A percentile compares a stretch with the other conserved stretches of the same genome.
These are phyloP conservation scores for Epichloe elymi DNA, from an alignment of 2,329 filamentous ascomycete genomes.

Conservation along the genomic window DNA sequence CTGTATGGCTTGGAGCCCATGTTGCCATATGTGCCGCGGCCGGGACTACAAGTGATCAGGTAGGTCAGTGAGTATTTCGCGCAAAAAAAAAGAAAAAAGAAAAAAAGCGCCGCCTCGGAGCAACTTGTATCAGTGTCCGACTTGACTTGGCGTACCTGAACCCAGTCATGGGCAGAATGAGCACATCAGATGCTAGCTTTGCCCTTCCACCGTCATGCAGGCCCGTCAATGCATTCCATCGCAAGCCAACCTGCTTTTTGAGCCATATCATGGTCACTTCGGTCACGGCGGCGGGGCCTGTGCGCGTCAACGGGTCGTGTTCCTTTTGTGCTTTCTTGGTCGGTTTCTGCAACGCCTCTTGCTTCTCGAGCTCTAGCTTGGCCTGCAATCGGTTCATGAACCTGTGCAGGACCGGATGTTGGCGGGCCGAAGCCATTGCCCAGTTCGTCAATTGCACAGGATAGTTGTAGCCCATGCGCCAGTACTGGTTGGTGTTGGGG, in stretches of 20 bases:
- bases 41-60: conserved; percentile 6
- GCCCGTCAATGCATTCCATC: conserved; percentile 13
- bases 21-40: conserved; percentile 12
- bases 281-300: conserved; percentile 14
- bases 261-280: conserved; percentile 11
- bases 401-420: conserved; percentile 10
- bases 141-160: conserved; percentile 10
- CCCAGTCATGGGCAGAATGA: conserved; percentile 13
- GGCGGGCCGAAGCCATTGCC: conserved; percentile 12
- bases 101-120: too few species aligned
- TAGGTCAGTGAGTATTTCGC: neutral
- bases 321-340: neutral
- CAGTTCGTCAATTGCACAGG: conserved; percentile 14
- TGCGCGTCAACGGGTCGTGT: conserved; percentile 11
- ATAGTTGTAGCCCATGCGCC: conserved; percentile 15
- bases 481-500: conserved; percentile 10
- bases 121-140: neutral
- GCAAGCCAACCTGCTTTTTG: conserved; percentile 8
- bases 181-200: conserved; percentile 11
- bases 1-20: conserved; percentile 13
- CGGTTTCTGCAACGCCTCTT: conserved; percentile 1
- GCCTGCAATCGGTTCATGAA: conserved; percentile 11
- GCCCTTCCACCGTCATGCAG: conserved; percentile 11
- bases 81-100: too few species aligned
- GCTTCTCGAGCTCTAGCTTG: conserved; percentile 5